phyloP scores from a whole-genome alignment of 2,329 filamentous ascomycete species.

The Talaromyces sp. region DNA sequence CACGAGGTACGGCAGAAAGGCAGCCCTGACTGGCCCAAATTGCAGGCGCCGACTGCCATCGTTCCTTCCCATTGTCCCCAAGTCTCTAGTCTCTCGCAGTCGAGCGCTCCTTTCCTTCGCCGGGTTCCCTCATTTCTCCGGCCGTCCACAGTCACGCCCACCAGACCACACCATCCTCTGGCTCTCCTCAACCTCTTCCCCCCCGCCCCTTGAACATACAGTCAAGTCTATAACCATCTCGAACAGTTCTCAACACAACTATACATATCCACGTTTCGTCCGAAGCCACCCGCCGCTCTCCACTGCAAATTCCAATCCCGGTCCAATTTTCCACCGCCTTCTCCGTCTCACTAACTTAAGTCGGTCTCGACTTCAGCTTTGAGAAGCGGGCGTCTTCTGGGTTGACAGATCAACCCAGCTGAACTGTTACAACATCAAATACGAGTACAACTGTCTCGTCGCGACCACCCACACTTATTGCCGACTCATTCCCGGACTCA shows the following conservation, averaged over 20 bases:
- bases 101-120: background rate
- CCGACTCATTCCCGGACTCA: background rate
- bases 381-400: background rate
- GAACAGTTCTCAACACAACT: background rate
- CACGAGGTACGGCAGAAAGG: background rate
- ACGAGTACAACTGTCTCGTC: background rate
- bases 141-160: background rate
- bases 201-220: background rate
- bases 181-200: background rate
- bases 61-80: background rate
- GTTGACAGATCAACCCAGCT: background rate
- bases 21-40: background rate
- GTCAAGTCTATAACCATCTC: background rate
- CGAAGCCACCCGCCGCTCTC: background rate
- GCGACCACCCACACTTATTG: no score
- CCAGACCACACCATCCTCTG: background rate
- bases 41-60: background rate
- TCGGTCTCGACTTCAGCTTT: background rate
- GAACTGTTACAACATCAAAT: background rate
- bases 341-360: background rate
- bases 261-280: background rate
- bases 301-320: background rate
- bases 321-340: slow-evolving; percentile 8
- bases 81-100: background rate
- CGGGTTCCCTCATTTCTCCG: slow-evolving; percentile 9